These are phyloP conservation scores for Ascomycota sp. DNA, from an alignment of 2,329 filamentous ascomycete species.

Conservation along the genomic window DNA sequence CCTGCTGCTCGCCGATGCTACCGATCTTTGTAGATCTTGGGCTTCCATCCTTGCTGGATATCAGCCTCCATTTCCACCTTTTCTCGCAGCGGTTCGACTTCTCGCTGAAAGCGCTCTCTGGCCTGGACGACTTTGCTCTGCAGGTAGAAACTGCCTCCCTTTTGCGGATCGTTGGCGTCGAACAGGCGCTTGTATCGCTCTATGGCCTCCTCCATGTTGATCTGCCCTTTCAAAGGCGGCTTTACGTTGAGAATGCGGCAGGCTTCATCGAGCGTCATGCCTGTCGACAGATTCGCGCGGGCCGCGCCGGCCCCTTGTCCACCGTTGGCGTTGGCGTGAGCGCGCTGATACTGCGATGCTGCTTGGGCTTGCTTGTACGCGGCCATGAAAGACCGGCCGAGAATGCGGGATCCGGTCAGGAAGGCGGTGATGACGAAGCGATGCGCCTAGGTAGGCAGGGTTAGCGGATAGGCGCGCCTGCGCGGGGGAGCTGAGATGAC, in stretches of 20 bases:
- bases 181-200: conserved; percentile 85
- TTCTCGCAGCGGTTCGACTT: conserved; percentile 51
- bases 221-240: conserved; percentile 49
- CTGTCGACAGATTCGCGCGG: conserved; percentile 34
- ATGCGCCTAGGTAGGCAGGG: conserved; percentile 37
- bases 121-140: conserved; percentile 91
- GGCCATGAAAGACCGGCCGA: conserved; percentile 80
- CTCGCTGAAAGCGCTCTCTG: conserved; percentile 74
- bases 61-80: conserved; percentile 56
- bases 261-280: conserved; percentile 84
- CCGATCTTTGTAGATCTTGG: conserved; percentile 81
- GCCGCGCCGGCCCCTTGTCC: conserved; percentile 24
- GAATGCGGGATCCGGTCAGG: conserved; percentile 70
- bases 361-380: conserved; percentile 90
- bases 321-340: conserved; percentile 40
- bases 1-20: conserved; percentile 10
- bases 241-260: conserved; percentile 94
- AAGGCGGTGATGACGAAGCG: conserved; percentile 75
- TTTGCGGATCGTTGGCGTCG: conserved; percentile 81
- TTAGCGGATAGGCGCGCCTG: not conserved
- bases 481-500: too few species aligned
- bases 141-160: conserved; percentile 91
- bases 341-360: conserved; percentile 57
- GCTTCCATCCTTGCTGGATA: conserved; percentile 69
- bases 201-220: conserved; percentile 58